Percentiles rank a stretch among this genome's conserved stretches.
Evolutionary conservation across 73 alveolate genomes (phyloP).

Genomic region (Blepharisma japonicum): DNA sequence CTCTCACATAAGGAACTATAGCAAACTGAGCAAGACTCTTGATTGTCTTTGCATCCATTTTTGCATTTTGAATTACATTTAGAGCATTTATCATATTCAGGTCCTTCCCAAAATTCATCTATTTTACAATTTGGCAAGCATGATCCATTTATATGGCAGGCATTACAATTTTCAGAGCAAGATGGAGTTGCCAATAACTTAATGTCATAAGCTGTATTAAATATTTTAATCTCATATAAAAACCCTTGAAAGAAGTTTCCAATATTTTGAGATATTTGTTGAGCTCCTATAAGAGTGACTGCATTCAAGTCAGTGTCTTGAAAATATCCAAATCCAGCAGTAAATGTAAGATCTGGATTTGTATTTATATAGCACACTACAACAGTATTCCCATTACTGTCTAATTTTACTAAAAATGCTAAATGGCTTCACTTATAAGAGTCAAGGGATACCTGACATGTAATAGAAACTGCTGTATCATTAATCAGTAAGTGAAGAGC

Average conservation of each 20-base stretch:
- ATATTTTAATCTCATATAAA: neutral
- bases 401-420: neutral
- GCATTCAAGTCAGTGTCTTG: neutral
- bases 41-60: neutral
- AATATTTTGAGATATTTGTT: neutral
- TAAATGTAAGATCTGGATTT: neutral
- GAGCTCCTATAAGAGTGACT: neutral
- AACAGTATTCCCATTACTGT: neutral
- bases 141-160: neutral
- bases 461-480: neutral
- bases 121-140: constrained; percentile 12
- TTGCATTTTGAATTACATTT: neutral
- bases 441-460: neutral
- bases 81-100: neutral
- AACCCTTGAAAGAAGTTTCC: constrained; percentile 17
- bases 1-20: neutral
- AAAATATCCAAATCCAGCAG: neutral
- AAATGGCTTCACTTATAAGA: neutral
- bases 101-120: constrained; percentile 1
- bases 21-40: neutral
- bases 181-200: neutral
- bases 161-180: neutral
- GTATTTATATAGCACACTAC: neutral
- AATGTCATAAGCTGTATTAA: neutral
- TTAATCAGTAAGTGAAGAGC: neutral